Evolutionary conservation across 2,329 filamentous ascomycete species (phyloP).

Genomic region (Fusarium clavum): DNA sequence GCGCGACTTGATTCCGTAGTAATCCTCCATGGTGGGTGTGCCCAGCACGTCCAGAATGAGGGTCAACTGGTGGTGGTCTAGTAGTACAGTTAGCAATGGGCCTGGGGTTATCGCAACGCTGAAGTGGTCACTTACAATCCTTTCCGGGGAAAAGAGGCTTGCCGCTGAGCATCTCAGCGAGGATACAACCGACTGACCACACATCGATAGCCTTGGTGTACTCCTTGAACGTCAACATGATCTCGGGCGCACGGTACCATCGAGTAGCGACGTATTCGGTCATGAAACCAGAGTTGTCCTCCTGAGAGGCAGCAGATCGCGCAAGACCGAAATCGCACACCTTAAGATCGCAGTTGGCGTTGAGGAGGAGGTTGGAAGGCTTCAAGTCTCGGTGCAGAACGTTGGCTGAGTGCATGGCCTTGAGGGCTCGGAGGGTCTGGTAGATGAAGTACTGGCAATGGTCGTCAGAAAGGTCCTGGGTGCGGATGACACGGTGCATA

Average conservation of each 20-base stretch:
- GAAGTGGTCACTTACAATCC: slow-evolving; percentile 76
- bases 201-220: slow-evolving; percentile 99
- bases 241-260: slow-evolving; percentile 99
- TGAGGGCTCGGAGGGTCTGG: slow-evolving; percentile 95
- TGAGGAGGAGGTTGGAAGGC: slow-evolving; percentile 94
- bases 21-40: slow-evolving; percentile 99
- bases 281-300: slow-evolving; percentile 99
- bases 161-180: slow-evolving; percentile 98
- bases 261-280: slow-evolving; percentile 99
- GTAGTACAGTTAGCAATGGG: slow-evolving; percentile 11
- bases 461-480: slow-evolving; percentile 97
- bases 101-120: background rate
- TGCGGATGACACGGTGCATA: slow-evolving; percentile 99
- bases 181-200: slow-evolving; percentile 97
- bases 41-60: slow-evolving; percentile 97
- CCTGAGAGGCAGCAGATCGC: slow-evolving; percentile 93
- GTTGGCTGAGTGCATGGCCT: slow-evolving; percentile 99
- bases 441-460: slow-evolving; percentile 99
- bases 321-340: slow-evolving; percentile 98
- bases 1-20: slow-evolving; percentile 99
- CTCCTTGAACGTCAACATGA: slow-evolving; percentile 99
- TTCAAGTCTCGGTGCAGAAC: slow-evolving; percentile 97
- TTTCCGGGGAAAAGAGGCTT: slow-evolving; percentile 99
- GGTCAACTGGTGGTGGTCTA: slow-evolving; percentile 97
- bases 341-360: slow-evolving; percentile 98